Percentiles rank a stretch among this genome's conserved stretches.
Conservation (phyloP, 345 rosid genomes). For the Salix dunnii region DNA sequence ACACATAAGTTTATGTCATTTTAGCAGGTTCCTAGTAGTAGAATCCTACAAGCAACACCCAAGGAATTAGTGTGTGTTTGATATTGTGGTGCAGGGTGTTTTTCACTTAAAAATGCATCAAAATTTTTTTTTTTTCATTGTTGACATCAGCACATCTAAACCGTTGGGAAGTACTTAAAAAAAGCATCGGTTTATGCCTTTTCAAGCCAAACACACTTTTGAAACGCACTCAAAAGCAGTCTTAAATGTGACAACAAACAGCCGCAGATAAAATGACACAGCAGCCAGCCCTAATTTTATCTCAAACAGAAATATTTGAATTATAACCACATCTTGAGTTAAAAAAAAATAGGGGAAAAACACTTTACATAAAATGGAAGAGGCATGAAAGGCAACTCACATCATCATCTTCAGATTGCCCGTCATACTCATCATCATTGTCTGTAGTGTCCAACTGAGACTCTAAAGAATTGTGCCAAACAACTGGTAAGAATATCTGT, state of each 20-base stretch:
- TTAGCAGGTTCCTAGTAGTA: not conserved
- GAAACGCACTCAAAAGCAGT: too few species aligned
- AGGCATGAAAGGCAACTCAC: constrained; percentile 46
- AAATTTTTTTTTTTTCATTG: too few species aligned
- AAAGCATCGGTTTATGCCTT: too few species aligned
- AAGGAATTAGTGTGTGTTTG: not conserved
- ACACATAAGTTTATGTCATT: not conserved
- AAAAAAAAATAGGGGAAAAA: not conserved
- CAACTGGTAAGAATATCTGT: not conserved
- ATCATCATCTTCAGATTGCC: constrained; percentile 58
- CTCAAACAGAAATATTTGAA: not conserved
- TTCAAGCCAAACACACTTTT: too few species aligned
- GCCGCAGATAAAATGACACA: not conserved
- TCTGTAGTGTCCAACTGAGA: constrained; percentile 45
- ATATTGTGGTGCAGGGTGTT: too few species aligned
- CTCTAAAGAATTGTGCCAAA: constrained; percentile 19
- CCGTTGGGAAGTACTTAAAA: too few species aligned
- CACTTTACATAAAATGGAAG: not conserved
- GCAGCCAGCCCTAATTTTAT: not conserved
- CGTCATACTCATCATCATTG: constrained; percentile 65
- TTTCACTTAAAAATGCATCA: too few species aligned
- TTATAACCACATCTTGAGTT: not conserved
- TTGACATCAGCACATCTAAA: too few species aligned
- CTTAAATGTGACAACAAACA: too few species aligned
- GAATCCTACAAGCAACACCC: not conserved